Evolutionary conservation across 805 yeast genomes (phyloP).

Genomic region (Saccharomycopsis sp.): DNA sequence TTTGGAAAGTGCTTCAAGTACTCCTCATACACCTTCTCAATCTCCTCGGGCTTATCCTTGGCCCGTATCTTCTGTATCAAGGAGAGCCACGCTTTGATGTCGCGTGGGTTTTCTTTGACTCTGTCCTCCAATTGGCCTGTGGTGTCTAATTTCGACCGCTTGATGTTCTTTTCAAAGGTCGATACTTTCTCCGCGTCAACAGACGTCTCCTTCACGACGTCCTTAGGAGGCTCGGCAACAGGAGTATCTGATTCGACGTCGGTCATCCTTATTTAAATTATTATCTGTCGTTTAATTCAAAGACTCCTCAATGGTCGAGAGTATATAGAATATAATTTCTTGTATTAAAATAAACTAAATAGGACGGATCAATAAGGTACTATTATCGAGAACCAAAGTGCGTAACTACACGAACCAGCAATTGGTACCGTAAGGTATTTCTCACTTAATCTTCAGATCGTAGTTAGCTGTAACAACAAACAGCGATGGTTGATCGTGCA

Average conservation of each 20-base stretch:
- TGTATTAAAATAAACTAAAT: background rate
- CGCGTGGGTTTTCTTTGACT: constrained; percentile 44
- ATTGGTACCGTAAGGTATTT: too few species aligned
- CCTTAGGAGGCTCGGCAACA: too few species aligned
- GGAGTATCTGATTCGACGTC: too few species aligned
- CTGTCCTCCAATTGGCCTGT: constrained; percentile 55
- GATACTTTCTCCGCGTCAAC: background rate
- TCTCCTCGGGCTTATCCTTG: constrained; percentile 52
- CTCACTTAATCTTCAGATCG: too few species aligned
- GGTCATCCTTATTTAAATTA: too few species aligned
- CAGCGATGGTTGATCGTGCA: too few species aligned
- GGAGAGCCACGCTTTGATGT: constrained; percentile 50
- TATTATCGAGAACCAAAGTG: background rate
- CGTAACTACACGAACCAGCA: background rate
- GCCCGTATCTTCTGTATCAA: constrained; percentile 42
- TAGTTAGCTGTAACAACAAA: too few species aligned
- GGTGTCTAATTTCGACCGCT: constrained; percentile 38
- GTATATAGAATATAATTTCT: background rate
- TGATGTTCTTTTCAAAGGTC: constrained; percentile 21
- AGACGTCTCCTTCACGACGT: too few species aligned
- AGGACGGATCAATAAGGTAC: background rate
- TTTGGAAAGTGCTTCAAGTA: constrained; percentile 61
- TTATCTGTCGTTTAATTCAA: too few species aligned
- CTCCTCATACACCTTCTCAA: constrained; percentile 50
- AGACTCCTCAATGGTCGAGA: background rate